Evolutionary conservation across 805 yeast genomes (phyloP), one percentile per base, ranked within the genome.

Genomic region (Tetrapisispora phaffii): DNA sequence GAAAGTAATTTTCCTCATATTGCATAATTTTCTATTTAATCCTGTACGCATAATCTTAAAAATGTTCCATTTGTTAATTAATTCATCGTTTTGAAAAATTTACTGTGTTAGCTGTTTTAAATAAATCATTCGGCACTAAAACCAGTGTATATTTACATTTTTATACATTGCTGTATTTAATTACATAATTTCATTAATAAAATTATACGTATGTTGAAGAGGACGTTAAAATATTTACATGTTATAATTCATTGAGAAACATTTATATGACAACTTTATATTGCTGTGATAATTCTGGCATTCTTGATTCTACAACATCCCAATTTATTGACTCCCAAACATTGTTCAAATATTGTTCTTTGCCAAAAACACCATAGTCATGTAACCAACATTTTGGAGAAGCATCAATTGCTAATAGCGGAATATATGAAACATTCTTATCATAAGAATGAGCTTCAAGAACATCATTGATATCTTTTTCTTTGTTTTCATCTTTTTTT

Each of bases 281-380:
- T 41, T 28, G 21, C 21, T 41, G 44, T 5, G 34, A 39, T 8
- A 34, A 39, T 29, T 43, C 44, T 10, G 70, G 70, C 29, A 67
- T 48, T 51, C 72, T 75, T 60, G 56, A 72, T 70, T 74, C 75
- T 29, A 82, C 76, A 24, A 75, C 70, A 42, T 75, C 73, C 94
- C 94, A 85, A 62, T 83, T 78, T 45, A 82, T 75, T 53, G 82
- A 72, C 47, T 79, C 74, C 83, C 88, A 81, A 36, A 76, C 70
- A 50, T 79, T 79, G 48, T 78, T 72, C 56, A 85, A 66, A 58
- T 82, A 85, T 40, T 69, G 67, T 34, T 71, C 70, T 62, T 79
- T 82, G 42, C 93, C 93, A 59, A 72, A 82, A 12, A 82, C 84
- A 44, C 94, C 94, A 56, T 82, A 85, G 63, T 85, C 93, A 48